Conservation (phyloP, 2,329 filamentous ascomycete species). For the Exophiala sp. region DNA sequence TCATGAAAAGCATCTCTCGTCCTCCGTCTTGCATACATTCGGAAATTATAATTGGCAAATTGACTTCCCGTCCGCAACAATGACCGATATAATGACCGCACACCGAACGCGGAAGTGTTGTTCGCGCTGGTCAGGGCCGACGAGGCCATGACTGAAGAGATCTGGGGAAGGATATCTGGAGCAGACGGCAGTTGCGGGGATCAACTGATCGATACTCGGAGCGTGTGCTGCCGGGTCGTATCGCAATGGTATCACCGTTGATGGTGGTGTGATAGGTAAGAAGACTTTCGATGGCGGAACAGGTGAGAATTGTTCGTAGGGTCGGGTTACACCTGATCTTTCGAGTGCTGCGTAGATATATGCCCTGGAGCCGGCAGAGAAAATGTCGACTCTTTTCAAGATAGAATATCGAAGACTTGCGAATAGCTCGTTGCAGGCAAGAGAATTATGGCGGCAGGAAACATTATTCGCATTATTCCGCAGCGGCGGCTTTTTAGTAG, state of each 20-base stretch:
- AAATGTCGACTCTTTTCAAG: too few species aligned
- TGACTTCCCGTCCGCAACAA: conserved; percentile 80
- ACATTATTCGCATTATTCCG: conserved; percentile 5
- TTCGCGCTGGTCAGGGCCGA: conserved; percentile 34
- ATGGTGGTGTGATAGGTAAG: conserved; percentile 11
- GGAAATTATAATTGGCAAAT: conserved; percentile 95
- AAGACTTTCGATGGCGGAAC: background rate
- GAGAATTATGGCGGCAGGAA: background rate
- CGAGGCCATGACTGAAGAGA: conserved; percentile 41
- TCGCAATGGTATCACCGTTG: conserved; percentile 1
- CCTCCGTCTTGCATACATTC: conserved; percentile 89
- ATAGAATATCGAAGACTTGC: background rate
- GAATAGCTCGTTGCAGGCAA: background rate
- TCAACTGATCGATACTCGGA: background rate
- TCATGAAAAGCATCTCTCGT: conserved; percentile 89
- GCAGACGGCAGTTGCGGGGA: background rate
- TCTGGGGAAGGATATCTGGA: background rate
- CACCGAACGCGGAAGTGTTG: conserved; percentile 44
- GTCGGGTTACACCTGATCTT: background rate
- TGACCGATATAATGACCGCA: conserved; percentile 68
- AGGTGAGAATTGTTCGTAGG: background rate
- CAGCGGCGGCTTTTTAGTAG: conserved; percentile 6
- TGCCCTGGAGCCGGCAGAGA: background rate
- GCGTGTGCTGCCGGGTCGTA: background rate
- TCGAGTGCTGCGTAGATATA: background rate